These are phyloP conservation scores for Colletotrichum sp. DNA, from an alignment of 2,329 filamentous ascomycete species.

Conservation along the genomic window DNA sequence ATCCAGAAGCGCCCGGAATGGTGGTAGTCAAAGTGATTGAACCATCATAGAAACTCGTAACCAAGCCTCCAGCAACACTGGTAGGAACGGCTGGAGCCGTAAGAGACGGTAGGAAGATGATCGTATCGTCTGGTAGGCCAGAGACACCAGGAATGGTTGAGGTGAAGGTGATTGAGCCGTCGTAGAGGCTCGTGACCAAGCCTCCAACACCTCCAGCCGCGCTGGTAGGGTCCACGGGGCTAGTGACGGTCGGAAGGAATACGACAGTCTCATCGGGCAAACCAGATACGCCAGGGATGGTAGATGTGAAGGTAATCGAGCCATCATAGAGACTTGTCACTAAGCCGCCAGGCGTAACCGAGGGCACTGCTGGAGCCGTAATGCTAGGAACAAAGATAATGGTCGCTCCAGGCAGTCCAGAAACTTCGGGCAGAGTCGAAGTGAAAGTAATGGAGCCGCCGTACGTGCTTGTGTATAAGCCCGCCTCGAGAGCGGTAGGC, in stretches of 20 bases:
- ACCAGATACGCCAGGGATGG: not conserved
- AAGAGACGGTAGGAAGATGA: not conserved
- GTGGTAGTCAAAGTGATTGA: not conserved
- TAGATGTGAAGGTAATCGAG: not conserved
- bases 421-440: not conserved
- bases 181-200: not conserved
- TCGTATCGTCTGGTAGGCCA: not conserved
- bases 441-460: not conserved
- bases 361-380: not conserved
- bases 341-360: not conserved
- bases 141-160: not conserved
- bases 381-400: not conserved
- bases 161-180: not conserved
- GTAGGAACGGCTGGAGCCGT: not conserved
- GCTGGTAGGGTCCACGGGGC: not conserved
- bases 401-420: not conserved
- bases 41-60: not conserved
- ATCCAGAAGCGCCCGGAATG: not conserved
- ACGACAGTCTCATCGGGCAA: not conserved
- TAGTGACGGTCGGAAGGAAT: not conserved
- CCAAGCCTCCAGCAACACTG: not conserved
- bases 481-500: not conserved
- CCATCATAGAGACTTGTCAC: conserved; percentile 7
- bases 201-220: not conserved
- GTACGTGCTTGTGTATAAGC: conserved; percentile 1